Evolutionary conservation across 1,284 basidiomycete species (phyloP).

Genomic region (Lentinula novae-zelandiae): DNA sequence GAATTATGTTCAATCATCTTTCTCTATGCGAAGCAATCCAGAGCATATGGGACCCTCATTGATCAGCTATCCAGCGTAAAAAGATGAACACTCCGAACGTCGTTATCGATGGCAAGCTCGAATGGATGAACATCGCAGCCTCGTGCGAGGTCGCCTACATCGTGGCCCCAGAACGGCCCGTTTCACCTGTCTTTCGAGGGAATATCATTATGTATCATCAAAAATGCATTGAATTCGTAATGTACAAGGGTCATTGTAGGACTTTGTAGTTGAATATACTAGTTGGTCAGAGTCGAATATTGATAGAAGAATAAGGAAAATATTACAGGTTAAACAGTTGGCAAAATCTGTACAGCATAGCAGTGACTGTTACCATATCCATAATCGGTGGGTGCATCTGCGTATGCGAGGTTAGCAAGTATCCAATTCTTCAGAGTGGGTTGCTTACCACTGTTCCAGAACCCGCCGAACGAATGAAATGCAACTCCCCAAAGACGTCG

Average conservation of each 20-base stretch:
- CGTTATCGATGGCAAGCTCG: background rate
- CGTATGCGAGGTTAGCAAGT: conserved; percentile 18
- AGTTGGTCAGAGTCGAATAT: background rate
- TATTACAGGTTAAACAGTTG: conserved; percentile 60
- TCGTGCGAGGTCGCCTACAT: too few relatives aligned
- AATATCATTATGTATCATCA: background rate
- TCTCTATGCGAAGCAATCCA: background rate
- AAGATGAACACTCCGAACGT: background rate
- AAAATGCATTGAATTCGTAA: conserved; percentile 1
- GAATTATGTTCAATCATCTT: background rate
- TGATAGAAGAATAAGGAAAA: background rate
- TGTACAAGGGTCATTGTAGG: background rate
- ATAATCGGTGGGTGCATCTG: conserved; percentile 84
- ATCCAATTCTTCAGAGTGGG: conserved; percentile 14
- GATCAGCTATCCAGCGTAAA: background rate
- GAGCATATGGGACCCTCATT: background rate
- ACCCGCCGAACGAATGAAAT: conserved; percentile 73
- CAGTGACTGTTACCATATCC: conserved; percentile 79
- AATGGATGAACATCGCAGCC: too few relatives aligned
- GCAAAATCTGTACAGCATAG: conserved; percentile 79
- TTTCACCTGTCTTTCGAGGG: too few relatives aligned
- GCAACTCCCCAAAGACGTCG: conserved; percentile 78
- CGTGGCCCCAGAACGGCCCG: too few relatives aligned
- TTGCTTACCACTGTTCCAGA: conserved; percentile 72
- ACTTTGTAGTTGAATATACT: background rate